Conservation (phyloP, 257 asterid genomes). For the Coffea canephora region DNA sequence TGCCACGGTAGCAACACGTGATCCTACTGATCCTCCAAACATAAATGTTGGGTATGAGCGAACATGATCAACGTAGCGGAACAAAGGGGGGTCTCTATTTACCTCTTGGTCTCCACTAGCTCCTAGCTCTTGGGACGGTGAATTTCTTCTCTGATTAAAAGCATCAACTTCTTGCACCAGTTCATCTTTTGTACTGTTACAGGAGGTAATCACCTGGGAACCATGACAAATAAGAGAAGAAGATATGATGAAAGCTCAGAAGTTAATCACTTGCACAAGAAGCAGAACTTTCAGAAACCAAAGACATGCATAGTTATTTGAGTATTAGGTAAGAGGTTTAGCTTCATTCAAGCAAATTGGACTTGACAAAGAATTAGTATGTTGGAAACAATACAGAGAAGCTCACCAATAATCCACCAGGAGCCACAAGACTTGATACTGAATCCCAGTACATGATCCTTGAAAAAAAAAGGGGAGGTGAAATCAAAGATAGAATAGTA, state of each 20-base stretch:
- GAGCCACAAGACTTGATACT: constrained; percentile 65
- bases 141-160: constrained; percentile 64
- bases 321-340: not conserved
- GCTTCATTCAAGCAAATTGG: not conserved
- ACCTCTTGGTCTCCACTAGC: constrained; percentile 34
- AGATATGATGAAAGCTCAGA: not conserved
- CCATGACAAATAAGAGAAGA: constrained; percentile 7
- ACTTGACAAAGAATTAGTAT: not conserved
- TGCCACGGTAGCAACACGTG: constrained; percentile 96
- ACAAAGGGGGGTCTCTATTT: constrained; percentile 40
- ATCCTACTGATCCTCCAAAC: constrained; percentile 91
- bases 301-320: not conserved
- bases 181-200: constrained; percentile 93
- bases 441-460: constrained; percentile 97
- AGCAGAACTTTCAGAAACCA: not conserved
- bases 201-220: constrained; percentile 79
- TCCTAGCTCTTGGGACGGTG: constrained; percentile 44
- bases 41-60: constrained; percentile 84
- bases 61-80: constrained; percentile 72
- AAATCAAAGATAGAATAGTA: not conserved
- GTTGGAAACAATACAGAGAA: constrained; percentile 5
- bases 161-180: constrained; percentile 79
- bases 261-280: not conserved
- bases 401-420: constrained; percentile 95
- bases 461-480: constrained; percentile 25